Percentiles rank a stretch among this genome's conserved stretches.
Conservation (phyloP, 1,284 basidiomycete species). For the Agroathelia rolfsii region DNA sequence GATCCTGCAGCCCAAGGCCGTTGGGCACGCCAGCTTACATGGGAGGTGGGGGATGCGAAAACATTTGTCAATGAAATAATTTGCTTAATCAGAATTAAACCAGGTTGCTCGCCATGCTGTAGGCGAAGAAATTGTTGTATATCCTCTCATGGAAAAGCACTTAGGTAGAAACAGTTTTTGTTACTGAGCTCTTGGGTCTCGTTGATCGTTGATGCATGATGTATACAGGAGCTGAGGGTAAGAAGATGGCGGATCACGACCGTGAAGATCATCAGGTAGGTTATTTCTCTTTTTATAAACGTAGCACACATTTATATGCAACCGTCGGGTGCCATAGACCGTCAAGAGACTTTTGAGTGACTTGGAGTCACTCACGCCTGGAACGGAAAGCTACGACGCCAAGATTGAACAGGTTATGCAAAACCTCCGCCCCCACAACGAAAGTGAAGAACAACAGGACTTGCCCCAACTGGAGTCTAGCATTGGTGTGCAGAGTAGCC, state of each 20-base stretch:
- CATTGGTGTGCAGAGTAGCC: constrained; percentile 32
- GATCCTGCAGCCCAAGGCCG: constrained; percentile 39
- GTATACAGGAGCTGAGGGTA: too few species aligned
- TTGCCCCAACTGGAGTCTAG: constrained; percentile 41
- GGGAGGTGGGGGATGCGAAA: too few species aligned
- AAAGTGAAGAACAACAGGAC: constrained; percentile 46
- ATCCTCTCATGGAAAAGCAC: constrained; percentile 56
- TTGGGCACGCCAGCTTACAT: constrained; percentile 46
- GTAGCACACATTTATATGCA: too few species aligned
- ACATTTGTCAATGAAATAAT: too few species aligned
- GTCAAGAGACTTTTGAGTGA: constrained; percentile 41
- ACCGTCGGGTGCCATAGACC: constrained; percentile 21
- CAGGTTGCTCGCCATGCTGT: constrained; percentile 53
- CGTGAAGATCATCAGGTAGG: constrained; percentile 46
- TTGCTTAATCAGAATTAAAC: too few species aligned
- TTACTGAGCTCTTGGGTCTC: too few species aligned
- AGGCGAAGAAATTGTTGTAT: constrained; percentile 58
- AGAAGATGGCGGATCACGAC: constrained; percentile 46
- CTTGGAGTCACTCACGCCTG: constrained; percentile 33
- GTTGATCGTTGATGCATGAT: too few species aligned
- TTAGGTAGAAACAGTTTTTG: constrained; percentile 42
- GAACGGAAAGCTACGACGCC: constrained; percentile 31
- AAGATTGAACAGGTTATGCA: constrained; percentile 35
- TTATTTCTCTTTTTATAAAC: too few species aligned
- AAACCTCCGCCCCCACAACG: constrained; percentile 41